Conservation (phyloP, 306 rosid genomes). For the Cicer chorassanicum region DNA sequence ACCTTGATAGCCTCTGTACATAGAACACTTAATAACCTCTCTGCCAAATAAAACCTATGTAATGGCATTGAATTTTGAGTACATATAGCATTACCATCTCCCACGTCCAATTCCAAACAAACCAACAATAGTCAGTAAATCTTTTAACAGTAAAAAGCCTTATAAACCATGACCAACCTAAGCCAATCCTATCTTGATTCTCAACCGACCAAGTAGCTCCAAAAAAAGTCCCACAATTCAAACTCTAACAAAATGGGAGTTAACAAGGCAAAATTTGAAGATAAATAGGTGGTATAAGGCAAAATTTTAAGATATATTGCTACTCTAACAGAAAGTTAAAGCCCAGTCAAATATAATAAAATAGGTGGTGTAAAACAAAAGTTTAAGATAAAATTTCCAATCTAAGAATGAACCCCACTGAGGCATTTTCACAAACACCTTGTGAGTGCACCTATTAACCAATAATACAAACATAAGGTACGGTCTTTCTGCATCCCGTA, state of each 20-base stretch:
- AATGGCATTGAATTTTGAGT: not conserved
- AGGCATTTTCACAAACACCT: slow-evolving; percentile 14
- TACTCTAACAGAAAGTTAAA: not conserved
- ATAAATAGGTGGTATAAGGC: not conserved
- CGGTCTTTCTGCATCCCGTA: not conserved
- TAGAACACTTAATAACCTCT: not conserved
- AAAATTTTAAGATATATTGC: not conserved
- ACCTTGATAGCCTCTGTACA: not conserved
- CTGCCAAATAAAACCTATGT: not conserved
- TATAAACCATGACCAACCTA: not conserved
- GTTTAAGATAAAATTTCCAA: not conserved
- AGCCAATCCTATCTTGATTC: not conserved
- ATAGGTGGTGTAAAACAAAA: not conserved
- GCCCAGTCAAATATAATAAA: not conserved
- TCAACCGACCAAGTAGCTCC: not conserved
- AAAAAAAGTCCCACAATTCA: not conserved
- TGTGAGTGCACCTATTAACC: not conserved
- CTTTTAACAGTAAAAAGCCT: too few species aligned
- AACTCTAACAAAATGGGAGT: not conserved
- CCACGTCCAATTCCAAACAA: not conserved
- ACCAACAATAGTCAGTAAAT: not conserved
- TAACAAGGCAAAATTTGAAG: not conserved
- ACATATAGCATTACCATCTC: not conserved
- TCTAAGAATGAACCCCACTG: not conserved
- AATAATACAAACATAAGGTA: not conserved